A percentile compares a stretch with the other conserved stretches of the same genome.
phyloP scores from a whole-genome alignment of 2,329 filamentous ascomycete species.

The Phoma sp. region DNA sequence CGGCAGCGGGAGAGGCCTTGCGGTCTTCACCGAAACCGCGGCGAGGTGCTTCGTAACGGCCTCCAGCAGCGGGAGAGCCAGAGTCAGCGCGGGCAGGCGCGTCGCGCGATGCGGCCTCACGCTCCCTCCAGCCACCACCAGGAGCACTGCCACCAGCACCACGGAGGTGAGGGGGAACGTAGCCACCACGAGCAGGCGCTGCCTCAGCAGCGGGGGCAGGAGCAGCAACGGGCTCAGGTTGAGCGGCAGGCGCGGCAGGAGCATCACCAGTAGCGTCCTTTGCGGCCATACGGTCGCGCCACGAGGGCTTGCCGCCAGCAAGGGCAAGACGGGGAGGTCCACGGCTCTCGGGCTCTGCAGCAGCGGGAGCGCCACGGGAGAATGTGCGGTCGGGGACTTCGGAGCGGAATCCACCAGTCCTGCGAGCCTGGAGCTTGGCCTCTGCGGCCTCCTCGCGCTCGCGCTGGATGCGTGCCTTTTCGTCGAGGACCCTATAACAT shows the following conservation, averaged over 20 bases:
- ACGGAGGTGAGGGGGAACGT: slow-evolving; percentile 55
- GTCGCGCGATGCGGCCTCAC: slow-evolving; percentile 38
- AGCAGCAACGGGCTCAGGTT: slow-evolving; percentile 34
- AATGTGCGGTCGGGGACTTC: slow-evolving; percentile 44
- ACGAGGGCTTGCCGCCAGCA: slow-evolving; percentile 67
- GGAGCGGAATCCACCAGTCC: slow-evolving; percentile 47
- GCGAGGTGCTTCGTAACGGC: slow-evolving; percentile 38
- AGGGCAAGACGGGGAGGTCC: slow-evolving; percentile 68
- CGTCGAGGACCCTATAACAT: slow-evolving; percentile 64
- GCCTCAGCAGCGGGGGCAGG: slow-evolving; percentile 42
- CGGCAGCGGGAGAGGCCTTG: slow-evolving; percentile 40
- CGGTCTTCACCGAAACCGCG: slow-evolving; percentile 39
- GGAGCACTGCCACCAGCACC: slow-evolving; percentile 36
- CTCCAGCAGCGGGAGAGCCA: slow-evolving; percentile 37
- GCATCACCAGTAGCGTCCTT: slow-evolving; percentile 45
- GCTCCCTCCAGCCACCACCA: slow-evolving; percentile 46
- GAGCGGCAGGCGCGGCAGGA: slow-evolving; percentile 43
- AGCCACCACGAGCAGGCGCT: slow-evolving; percentile 49
- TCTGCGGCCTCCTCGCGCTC: slow-evolving; percentile 89
- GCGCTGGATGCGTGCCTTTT: slow-evolving; percentile 69
- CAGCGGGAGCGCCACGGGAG: slow-evolving; percentile 25
- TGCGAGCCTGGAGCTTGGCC: slow-evolving; percentile 72
- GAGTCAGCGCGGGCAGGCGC: slow-evolving; percentile 32
- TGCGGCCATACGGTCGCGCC: slow-evolving; percentile 74
- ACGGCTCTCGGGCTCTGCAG: slow-evolving; percentile 32